These are phyloP conservation scores for Xylaria hypoxylon DNA, from an alignment of 2,329 filamentous ascomycete species.

Conservation along the genomic window DNA sequence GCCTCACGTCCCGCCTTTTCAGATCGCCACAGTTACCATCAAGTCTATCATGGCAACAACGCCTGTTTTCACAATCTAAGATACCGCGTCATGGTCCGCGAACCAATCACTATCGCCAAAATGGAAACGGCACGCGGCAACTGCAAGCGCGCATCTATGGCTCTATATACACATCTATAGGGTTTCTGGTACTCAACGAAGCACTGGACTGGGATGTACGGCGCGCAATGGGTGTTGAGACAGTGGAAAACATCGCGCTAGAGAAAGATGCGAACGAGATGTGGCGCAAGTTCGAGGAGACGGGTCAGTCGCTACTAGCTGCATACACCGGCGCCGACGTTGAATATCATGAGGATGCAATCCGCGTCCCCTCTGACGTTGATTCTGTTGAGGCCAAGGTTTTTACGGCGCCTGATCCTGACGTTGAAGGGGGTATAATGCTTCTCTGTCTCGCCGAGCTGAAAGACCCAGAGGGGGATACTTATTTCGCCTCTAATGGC, in stretches of 20 bases:
- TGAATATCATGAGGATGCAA: conserved; percentile 21
- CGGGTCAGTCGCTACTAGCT: conserved; percentile 26
- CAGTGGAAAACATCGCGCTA: conserved; percentile 25
- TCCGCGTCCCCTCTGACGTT: conserved; percentile 19
- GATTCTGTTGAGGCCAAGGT: conserved; percentile 28
- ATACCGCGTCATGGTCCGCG: conserved; percentile 11
- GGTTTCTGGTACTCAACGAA: conserved; percentile 36
- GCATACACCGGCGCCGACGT: conserved; percentile 25
- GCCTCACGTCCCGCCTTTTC: conserved; percentile 18
- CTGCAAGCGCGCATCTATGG: conserved; percentile 37
- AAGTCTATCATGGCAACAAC: conserved; percentile 1
- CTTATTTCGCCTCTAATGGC: conserved; percentile 30
- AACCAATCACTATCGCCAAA: conserved; percentile 3
- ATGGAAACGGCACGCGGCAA: conserved; percentile 9
- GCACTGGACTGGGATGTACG: conserved; percentile 28
- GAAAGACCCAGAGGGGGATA: conserved; percentile 15
- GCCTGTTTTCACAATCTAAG: conserved; percentile 20
- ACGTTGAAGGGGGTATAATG: conserved; percentile 34
- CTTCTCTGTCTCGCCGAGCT: conserved; percentile 38
- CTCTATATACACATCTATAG: conserved; percentile 40
- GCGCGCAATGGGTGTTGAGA: conserved; percentile 13
- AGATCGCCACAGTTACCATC: conserved; percentile 13
- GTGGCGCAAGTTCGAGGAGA: conserved; percentile 31
- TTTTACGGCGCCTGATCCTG: conserved; percentile 39
- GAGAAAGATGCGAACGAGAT: conserved; percentile 24